Base-by-base conservation (phyloP, 2,329 filamentous ascomycete genomes). In the Neofusicoccum cordaticola region DNA sequence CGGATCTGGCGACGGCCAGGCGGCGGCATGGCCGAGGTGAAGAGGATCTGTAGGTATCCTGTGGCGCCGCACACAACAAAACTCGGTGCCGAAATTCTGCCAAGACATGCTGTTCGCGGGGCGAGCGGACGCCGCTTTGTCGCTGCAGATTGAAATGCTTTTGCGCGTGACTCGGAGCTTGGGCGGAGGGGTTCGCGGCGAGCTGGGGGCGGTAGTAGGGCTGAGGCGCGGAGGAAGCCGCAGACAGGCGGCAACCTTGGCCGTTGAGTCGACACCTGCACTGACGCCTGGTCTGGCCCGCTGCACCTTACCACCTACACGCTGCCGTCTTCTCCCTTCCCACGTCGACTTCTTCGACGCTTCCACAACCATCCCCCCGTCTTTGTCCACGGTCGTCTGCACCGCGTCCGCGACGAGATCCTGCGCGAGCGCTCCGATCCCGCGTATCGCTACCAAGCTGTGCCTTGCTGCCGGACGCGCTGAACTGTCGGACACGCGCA, bases 161-260 rank as follows among this genome's bases (percentile, higher is more conserved):
- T 31, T 57, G 52, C 19, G 52, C 52, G 37, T 44, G 52, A 42
- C 52, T 57, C 52, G 52, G 51, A 42, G 51, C 52, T 34, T 57
- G 37, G 52, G 22, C 37, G 52, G 52, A 57, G 52, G 39, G 39
- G 52, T 57, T 44, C n/a, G 39, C 52, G 52, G 39, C 52, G 52
- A 57, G 52, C 52, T 57, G 39, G 52, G 39, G 39, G 50, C 31
- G 9, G 37, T 4, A 4, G 39, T 57, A 57, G 52, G 52, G 52
- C 52, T 57, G 52, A 56, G 17, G 35, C 13, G 47, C 51, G 17
- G 35, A 48, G 45, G 45, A 48, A 48, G 45, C 45, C 45, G 45
- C 45, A 48, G 35, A 39, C 22, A 57, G 52, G 52, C 52, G 52
- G 52, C 52, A 57, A 57, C 52, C 39, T 57, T 17, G 52, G 52